Base-by-base conservation (phyloP, 2,329 filamentous ascomycete genomes). In the Ophiosphaerella herpotricha region DNA sequence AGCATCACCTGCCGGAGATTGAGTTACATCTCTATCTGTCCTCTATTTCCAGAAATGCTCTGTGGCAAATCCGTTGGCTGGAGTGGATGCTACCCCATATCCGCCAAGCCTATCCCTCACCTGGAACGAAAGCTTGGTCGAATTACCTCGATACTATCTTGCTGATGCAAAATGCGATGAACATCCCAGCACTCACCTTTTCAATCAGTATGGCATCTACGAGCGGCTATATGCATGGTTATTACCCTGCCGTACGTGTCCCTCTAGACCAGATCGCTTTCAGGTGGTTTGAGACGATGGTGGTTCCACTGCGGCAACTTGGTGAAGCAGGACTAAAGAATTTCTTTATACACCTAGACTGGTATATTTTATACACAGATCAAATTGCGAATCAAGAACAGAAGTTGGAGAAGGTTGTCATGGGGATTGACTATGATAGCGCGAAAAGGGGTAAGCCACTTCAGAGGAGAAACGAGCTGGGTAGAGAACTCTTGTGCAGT, bases 111-210 rank as follows among this genome's bases (percentile, higher is more conserved):
- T 43, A 45, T n/a, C 31, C 34, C 2, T 33, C 8, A 1, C 53
- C 39, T 24, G 39, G 24, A 4, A 46, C 39, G 32, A 24, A n/a
- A 14, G 46, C 43, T 2, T 57, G 41, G 37, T 35, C 32, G 11
- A 50, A 57, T 29, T 54, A 57, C 34, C 47, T 57, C 12, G 54
- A 57, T 37, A 52, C 54, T 7, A 31, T 57, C 16, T 36, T 48
- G 9, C 33, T 57, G 33, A 57, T 57, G 50, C 24, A 38, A 21
- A 41, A 54, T 9, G 40, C 47, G 8, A 57, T 57, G 51, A 48
- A 44, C 16, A 21, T 54, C 24, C 4, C 43, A 11, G 39, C 44
- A 13, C 33, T 57, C 8, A 54, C 50, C 2, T 46, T 57, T 13
- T 45, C 52, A 9, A 26, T 56, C 29, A 56, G 53, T 37, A 39